These are phyloP conservation scores for Drechslerella dactyloides DNA, from an alignment of 2,329 filamentous ascomycete species.

Conservation along the genomic window DNA sequence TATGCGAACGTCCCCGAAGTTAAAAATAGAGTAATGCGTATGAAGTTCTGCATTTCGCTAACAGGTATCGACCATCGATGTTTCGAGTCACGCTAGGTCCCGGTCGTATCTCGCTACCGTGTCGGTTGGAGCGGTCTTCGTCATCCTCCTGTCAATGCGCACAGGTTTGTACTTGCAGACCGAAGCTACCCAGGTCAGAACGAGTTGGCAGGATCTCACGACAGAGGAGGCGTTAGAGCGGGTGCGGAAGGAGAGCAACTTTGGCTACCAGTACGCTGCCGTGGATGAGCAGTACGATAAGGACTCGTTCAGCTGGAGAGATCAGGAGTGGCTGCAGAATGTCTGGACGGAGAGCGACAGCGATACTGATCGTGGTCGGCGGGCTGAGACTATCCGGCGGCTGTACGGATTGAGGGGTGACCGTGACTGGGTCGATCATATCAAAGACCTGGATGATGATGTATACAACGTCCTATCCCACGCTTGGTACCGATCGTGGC, in stretches of 20 bases:
- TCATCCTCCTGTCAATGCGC: slow-evolving; percentile 38
- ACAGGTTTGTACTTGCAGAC: slow-evolving; percentile 43
- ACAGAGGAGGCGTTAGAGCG: slow-evolving; percentile 41
- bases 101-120: slow-evolving; percentile 41
- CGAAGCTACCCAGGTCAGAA: slow-evolving; percentile 14
- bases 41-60: neutral
- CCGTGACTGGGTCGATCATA: slow-evolving; percentile 38
- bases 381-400: slow-evolving; percentile 28
- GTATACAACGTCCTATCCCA: slow-evolving; percentile 9
- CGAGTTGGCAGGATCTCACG: slow-evolving; percentile 44
- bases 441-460: slow-evolving; percentile 41
- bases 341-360: slow-evolving; percentile 20
- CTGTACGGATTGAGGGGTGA: slow-evolving; percentile 33
- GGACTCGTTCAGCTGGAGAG: slow-evolving; percentile 23
- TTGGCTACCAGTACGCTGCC: slow-evolving; percentile 47
- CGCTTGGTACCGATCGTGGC: neutral
- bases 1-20: too few relatives aligned
- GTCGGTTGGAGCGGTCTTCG: slow-evolving; percentile 40
- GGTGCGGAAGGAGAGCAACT: slow-evolving; percentile 19
- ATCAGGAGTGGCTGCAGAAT: slow-evolving; percentile 16
- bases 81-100: slow-evolving; percentile 16
- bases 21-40: neutral
- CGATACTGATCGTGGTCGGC: slow-evolving; percentile 20
- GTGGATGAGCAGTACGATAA: slow-evolving; percentile 32
- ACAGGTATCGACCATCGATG: slow-evolving; percentile 17